Evolutionary conservation across 768 basidiomycete genomes (phyloP).

Genomic region (Tubosaeta sp.): DNA sequence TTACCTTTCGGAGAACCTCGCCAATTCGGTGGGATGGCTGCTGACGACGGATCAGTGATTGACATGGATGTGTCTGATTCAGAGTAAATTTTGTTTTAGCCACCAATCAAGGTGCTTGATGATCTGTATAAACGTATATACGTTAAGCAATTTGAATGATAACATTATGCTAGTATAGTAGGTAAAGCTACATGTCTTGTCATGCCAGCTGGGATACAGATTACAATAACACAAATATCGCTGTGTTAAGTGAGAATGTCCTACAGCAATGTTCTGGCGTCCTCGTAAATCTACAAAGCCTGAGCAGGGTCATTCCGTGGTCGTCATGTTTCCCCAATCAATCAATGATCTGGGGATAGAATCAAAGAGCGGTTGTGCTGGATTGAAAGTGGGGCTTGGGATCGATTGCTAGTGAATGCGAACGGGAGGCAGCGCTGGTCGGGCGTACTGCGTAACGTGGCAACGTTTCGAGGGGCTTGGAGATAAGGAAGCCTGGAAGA

Average conservation of each 20-base stretch:
- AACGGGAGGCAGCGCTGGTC: conserved; percentile 22
- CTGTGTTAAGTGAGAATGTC: conserved; percentile 9
- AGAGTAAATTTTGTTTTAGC: conserved; percentile 10
- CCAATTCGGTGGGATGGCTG: background rate
- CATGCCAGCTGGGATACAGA: conserved; percentile 25
- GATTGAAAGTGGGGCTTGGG: conserved; percentile 25
- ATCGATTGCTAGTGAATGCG: conserved; percentile 18
- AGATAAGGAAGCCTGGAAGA: conserved; percentile 47
- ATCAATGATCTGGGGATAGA: conserved; percentile 10
- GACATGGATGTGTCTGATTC: conserved; percentile 30
- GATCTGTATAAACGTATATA: background rate
- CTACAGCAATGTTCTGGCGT: conserved; percentile 13
- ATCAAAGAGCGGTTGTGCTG: conserved; percentile 27
- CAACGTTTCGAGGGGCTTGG: conserved; percentile 57
- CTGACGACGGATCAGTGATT: conserved; percentile 4
- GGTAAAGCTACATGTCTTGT: conserved; percentile 26
- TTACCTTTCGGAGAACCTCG: background rate
- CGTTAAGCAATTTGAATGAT: background rate
- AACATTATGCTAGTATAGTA: conserved; percentile 1
- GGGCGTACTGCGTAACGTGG: conserved; percentile 52
- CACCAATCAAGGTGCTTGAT: background rate
- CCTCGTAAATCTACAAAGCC: conserved; percentile 13
- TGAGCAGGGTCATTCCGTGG: conserved; percentile 7
- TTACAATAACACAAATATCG: conserved; percentile 5
- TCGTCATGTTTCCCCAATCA: conserved; percentile 19